Percentiles rank a stretch among this genome's conserved stretches.
phyloP scores from a whole-genome alignment of 2,329 filamentous ascomycete genomes.

The Helminthosporium solani region DNA sequence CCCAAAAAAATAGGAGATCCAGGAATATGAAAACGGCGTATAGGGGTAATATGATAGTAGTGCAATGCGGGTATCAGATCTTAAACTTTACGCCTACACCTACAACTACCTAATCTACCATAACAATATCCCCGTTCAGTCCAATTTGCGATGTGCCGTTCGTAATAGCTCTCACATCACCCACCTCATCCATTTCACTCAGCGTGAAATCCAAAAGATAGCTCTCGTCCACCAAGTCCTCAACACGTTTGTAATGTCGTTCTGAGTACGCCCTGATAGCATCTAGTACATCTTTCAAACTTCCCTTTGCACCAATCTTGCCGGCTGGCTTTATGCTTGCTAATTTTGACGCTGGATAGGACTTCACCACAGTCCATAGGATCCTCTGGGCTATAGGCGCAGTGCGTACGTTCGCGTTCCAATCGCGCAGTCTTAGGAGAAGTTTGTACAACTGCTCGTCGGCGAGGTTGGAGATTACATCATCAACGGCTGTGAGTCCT shows the following conservation, averaged over 20 bases:
- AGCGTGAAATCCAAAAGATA: slow-evolving; percentile 93
- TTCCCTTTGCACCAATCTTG: slow-evolving; percentile 38
- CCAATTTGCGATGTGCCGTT: slow-evolving; percentile 26
- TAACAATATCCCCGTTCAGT: slow-evolving; percentile 30
- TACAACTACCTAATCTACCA: slow-evolving; percentile 30
- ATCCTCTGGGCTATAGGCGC: slow-evolving; percentile 83
- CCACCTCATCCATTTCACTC: slow-evolving; percentile 81
- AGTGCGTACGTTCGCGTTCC: slow-evolving; percentile 94
- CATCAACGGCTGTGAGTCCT: slow-evolving; percentile 70
- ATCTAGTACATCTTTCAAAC: slow-evolving; percentile 77
- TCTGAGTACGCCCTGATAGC: slow-evolving; percentile 90
- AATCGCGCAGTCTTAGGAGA: slow-evolving; percentile 81
- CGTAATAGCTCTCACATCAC: slow-evolving; percentile 26
- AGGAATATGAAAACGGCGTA: too few relatives aligned
- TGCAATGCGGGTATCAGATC: too few relatives aligned
- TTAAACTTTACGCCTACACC: too few relatives aligned
- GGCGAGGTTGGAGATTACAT: slow-evolving; percentile 75
- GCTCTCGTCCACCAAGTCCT: slow-evolving; percentile 90
- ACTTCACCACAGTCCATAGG: slow-evolving; percentile 74
- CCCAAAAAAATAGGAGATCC: too few relatives aligned
- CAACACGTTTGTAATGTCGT: slow-evolving; percentile 84
- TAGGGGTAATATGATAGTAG: too few relatives aligned
- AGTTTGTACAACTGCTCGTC: slow-evolving; percentile 85
- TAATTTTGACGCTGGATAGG: slow-evolving; percentile 76
- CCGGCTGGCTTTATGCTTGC: slow-evolving; percentile 59